Evolutionary conservation across 768 basidiomycete genomes (phyloP), one percentile per base, ranked within the genome.

Genomic region (Tremella yokohamensis): DNA sequence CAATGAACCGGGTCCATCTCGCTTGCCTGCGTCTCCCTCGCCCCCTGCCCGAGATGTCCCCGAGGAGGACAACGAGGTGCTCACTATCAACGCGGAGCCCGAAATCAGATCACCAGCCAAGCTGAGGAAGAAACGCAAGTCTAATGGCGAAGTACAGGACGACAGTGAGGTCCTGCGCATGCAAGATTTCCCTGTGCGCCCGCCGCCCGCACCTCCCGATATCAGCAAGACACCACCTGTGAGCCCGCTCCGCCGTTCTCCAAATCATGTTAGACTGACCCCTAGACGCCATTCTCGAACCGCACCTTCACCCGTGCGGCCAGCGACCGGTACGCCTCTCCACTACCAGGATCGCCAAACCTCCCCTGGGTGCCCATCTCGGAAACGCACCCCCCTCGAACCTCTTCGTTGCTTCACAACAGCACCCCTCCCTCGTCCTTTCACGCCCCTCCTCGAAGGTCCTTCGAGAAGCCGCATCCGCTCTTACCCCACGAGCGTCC

Each of bases 271-370:
- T 22, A 18, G 15, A 15, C 34, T 25, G 51, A 34, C 22, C 11
- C 29, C 29, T 8, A 52, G 22, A 18, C 38, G 11, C 34, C 53
- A 1, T 61, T 56, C 40, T 48, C 34, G 29, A 51, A 18, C 15
- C 56, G 66, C 6, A 56, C 54, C 13, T 68, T 68, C 55, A 56
- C 63, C 8, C 57, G 66, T 9, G 58, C 66, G 48, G 63, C 63
- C 8, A 68, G 66, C 42, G 66, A 68, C 51, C 47, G 63, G 18
- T 51, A 64, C 38, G 22, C 65, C 9, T 57, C 53, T 26, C 25
- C 60, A 13, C n/a, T 16, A 2, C 25, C 34, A 3, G 51, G 22
- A 19, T 38, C 34, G 22, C 48, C 15, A 6, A 19, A 18, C 19
- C 57, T 52, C 40, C 37, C 57, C 24, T 52, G 16, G n/a, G 26